Base-by-base conservation (phyloP, 768 basidiomycete genomes). In the Leccinum olivaceopallidum region DNA sequence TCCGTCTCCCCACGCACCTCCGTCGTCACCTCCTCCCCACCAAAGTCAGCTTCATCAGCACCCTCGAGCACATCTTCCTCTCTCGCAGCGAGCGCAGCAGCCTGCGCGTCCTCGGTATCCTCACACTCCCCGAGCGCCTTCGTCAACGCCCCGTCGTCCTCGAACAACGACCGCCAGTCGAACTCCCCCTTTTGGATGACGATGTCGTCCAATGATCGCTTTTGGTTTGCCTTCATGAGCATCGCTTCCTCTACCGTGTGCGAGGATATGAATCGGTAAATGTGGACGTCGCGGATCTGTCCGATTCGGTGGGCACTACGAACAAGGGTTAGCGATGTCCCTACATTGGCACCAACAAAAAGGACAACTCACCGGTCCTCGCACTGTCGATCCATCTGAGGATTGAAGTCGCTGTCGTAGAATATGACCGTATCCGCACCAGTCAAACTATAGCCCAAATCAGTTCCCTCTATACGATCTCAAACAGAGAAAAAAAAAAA, bases 381-480 rank as follows among this genome's bases (percentile, higher is more conserved):
- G 67, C 97, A 98, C 71, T 99, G 96, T 50, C 90, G 81, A 73
- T 99, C 96, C 92, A 96, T 97, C 72, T 97, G 95, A 1, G 95
- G 95, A 67, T 94, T 94, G 80, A 96, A 97, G 73, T 97, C 95
- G 61, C 92, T 93, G 70, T 98, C 96, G 69, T 96, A 98, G 74
- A 99, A 95, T 57, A 99, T 85, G 67, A 99, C 96, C 0, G 97
- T 98, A 69, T 96, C 94, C 20, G 94, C 94, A 18, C 91, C 91
- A 6, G 89, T 90, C 63, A 91, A 70, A 73, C 93, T 88, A 73
- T 56, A 14, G 34, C 26, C 14, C 16, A 32, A 4, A 56, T 72
- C 55, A 59, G 65, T 66, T 66, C 59, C 64, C 61, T 20, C 3
- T 0, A 22, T 57, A 20, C 64, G 53, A 56, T 64, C 2, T 36